Percentiles rank a stretch among this genome's conserved stretches.
These are phyloP conservation scores for Cyberlindnera xylosilytica DNA, from an alignment of 805 yeast species.

Conservation along the genomic window DNA sequence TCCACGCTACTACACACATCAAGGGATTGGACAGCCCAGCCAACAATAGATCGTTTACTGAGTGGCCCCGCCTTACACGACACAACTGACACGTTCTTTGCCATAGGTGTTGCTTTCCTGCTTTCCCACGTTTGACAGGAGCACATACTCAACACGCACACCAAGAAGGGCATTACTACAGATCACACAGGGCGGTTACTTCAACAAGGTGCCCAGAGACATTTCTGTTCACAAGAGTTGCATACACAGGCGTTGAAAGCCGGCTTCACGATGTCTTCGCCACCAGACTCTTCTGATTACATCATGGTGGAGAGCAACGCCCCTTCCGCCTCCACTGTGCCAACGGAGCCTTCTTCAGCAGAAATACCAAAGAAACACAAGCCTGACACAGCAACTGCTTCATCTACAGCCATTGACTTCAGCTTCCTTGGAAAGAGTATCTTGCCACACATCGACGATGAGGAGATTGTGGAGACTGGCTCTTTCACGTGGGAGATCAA, in stretches of 20 bases:
- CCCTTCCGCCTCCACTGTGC: conserved; percentile 1
- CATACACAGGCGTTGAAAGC: too few species aligned
- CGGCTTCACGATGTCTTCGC: neutral
- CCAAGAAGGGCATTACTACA: too few species aligned
- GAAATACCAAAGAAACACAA: conserved; percentile 10
- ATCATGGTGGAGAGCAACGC: conserved; percentile 9
- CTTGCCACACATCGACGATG: conserved; percentile 29
- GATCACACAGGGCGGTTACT: neutral
- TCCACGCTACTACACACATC: too few species aligned
- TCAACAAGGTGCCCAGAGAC: neutral
- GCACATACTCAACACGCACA: too few species aligned
- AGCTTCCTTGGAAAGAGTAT: conserved; percentile 17
- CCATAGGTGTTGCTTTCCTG: neutral
- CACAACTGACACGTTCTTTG: neutral
- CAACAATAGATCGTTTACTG: too few species aligned
- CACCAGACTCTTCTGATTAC: neutral
- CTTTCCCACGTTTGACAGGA: neutral
- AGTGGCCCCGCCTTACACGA: too few species aligned
- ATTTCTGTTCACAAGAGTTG: too few species aligned
- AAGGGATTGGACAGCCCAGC: too few species aligned
- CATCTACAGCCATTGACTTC: conserved; percentile 17
- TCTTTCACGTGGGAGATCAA: conserved; percentile 39
- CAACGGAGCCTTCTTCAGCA: conserved; percentile 2
- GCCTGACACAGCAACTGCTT: neutral
- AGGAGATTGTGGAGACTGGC: conserved; percentile 29